Percentiles rank a stretch among this genome's conserved stretches.
phyloP scores from a whole-genome alignment of 2,329 filamentous ascomycete species.

The Pseudogymnoascus sp. region DNA sequence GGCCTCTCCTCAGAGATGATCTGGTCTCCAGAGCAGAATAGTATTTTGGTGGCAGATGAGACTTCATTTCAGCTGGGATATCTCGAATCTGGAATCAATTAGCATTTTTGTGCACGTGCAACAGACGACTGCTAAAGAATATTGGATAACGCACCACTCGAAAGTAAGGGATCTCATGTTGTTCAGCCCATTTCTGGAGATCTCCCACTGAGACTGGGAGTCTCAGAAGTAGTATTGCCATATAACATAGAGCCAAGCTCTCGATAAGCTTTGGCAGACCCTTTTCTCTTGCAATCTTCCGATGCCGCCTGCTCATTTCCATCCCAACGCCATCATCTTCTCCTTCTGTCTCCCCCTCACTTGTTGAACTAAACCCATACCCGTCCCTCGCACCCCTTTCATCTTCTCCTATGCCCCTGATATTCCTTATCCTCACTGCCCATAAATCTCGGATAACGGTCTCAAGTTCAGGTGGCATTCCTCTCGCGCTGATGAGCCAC shows the following conservation, averaged over 20 bases:
- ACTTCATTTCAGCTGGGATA: constrained; percentile 59
- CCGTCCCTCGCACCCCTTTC: constrained; percentile 27
- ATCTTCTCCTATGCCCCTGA: constrained; percentile 28
- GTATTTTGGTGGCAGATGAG: constrained; percentile 57
- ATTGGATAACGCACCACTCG: constrained; percentile 48
- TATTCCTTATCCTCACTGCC: constrained; percentile 47
- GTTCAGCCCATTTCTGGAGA: constrained; percentile 60
- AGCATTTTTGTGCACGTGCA: not conserved
- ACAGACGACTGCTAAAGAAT: not conserved
- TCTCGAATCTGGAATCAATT: constrained; percentile 40
- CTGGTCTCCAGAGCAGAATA: constrained; percentile 51
- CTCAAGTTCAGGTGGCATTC: constrained; percentile 68
- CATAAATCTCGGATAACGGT: constrained; percentile 77
- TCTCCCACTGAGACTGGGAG: constrained; percentile 72
- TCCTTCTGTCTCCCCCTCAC: constrained; percentile 17
- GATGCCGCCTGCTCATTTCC: constrained; percentile 26
- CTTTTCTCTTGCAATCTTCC: constrained; percentile 22
- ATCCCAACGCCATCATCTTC: constrained; percentile 26
- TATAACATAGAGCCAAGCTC: constrained; percentile 70
- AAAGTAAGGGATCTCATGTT: constrained; percentile 65
- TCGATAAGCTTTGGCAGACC: constrained; percentile 64
- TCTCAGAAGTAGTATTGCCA: constrained; percentile 68
- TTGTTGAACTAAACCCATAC: constrained; percentile 26
- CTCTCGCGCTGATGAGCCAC: constrained; percentile 54
- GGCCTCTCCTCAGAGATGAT: constrained; percentile 43